Evolutionary conservation across 2,329 filamentous ascomycete genomes (phyloP), one percentile per base, ranked within the genome.

Genomic region (Zalaria sp.): DNA sequence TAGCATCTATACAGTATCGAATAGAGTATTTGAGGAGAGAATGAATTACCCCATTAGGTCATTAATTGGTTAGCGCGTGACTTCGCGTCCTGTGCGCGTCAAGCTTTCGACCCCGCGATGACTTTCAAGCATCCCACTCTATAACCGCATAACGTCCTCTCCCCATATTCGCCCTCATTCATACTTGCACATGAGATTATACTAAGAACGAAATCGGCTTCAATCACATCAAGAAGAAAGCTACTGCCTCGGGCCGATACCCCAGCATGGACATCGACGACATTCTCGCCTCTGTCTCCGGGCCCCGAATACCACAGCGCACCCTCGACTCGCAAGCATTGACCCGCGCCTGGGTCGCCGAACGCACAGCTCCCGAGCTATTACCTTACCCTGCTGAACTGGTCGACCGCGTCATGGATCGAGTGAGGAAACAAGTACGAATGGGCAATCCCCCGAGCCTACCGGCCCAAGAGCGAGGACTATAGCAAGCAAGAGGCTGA

Each of bases 331-430:
- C 96, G 51, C 87, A 95, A 60, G 77, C 83, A 41, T 68, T 98
- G 51, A 95, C 89, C 51, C 81, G 89, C 54, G 82, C 81, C 53
- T 98, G 89, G 89, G 77, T 95, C 36, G 85, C 89, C 35, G 93
- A 98, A 62, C 78, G 91, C 51, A 84, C 82, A 43, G 81, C 86
- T 36, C 86, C 89, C 2, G 88, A 95, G 62, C 70, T 98, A n/a
- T 68, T 96, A 34, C 75, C 79, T 63, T 96, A 78, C 63, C 73
- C 81, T 4, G 75, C 77, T 32, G 75, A 75, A 11, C 68, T 96
- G 44, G 83, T 98, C 57, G 83, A 91, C 49, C 77, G 89, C 48
- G 75, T 91, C 53, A 82, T 87, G 63, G 43, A 42, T 3, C 32
- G 61, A 43, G 55, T 64, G 29, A 41, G 56, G 39, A 48, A 46